Base-by-base conservation (phyloP, 768 basidiomycete species). In the Mycena metata region DNA sequence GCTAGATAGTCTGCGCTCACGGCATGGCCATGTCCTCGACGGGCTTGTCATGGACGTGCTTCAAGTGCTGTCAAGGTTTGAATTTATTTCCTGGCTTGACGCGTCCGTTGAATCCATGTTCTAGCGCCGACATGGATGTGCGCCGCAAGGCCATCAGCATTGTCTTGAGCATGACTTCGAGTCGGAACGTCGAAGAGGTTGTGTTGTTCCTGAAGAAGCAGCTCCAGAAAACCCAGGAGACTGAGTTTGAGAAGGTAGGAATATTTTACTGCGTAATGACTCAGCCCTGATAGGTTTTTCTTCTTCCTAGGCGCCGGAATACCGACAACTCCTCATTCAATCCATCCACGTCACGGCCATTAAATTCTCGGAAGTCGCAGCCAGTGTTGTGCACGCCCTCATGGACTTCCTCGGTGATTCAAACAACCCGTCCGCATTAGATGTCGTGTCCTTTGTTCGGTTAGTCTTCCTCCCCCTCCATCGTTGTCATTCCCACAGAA, bases 151-250 rank as follows among this genome's bases (percentile, higher is more conserved):
- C 96, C 7, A 90, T 97, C 67, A 85, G 83, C 64, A 94, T 98
- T 69, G 95, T 96, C 15, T 81, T 99, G 60, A 94, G 90, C 78
- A 95, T 99, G 93, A 94, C 96, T 0, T 92, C 94, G 17, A 94
- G 93, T 73, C 84, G 96, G 57, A 99, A 98, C 70, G 96, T 98
- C 16, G 98, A 99, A 76, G 98, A 99, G 57, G 95, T 99, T 1
- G 96, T 97, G 1, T 77, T 93, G 3, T 97, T 98, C 88, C 85
- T 99, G 75, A 99, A 99, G 87, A 99, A 99, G 79, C 96, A 99
- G 76, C 85, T 99, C n/a, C 89, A 93, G 74, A 91, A 90, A 77
- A 99, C 97, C 0, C 90, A 98, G 72, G 96, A 97, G 72, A 87
- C 90, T 46, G 94, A 96, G 64, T 94, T 91, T 69, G 97, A 99